Evolutionary conservation across 805 yeast species (phyloP).

Genomic region (Crinitomyces ghanaensis): DNA sequence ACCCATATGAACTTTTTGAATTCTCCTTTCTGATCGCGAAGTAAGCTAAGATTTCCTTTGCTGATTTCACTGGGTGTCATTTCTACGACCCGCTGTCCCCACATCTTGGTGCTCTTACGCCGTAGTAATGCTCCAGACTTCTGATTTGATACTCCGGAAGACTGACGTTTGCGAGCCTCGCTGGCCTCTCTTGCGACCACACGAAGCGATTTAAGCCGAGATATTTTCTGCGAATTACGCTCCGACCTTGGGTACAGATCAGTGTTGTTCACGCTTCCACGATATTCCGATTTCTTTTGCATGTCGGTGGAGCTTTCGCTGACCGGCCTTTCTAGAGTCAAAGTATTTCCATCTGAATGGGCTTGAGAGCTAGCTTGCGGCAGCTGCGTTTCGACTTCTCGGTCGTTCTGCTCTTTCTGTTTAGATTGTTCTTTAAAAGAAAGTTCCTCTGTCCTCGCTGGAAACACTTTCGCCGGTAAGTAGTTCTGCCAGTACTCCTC

Average conservation of each 20-base stretch:
- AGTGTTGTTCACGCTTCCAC: no score
- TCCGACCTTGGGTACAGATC: no score
- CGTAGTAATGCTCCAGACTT: constrained; percentile 34
- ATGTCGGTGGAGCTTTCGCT: no score
- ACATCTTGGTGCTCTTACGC: constrained; percentile 82
- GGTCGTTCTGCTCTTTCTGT: no score
- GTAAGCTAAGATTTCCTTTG: constrained; percentile 52
- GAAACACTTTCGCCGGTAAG: not conserved
- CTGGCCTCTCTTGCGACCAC: constrained; percentile 88
- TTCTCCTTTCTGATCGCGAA: constrained; percentile 54
- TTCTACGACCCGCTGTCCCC: constrained; percentile 93
- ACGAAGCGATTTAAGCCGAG: constrained; percentile 88
- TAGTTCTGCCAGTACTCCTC: not conserved
- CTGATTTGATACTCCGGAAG: constrained; percentile 10
- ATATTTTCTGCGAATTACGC: no score
- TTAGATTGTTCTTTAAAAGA: no score
- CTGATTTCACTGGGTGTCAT: constrained; percentile 63
- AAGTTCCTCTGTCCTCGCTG: no score
- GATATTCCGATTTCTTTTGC: no score
- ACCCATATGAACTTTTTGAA: constrained; percentile 92
- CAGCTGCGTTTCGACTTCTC: no score
- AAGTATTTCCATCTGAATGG: no score
- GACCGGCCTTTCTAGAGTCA: no score
- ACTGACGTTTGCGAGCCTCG: constrained; percentile 35
- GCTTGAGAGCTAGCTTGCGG: no score